Evolutionary conservation across 169 alveolate species (phyloP), one percentile per base, ranked within the genome.

Genomic region (Toxoplasma gondii): DNA sequence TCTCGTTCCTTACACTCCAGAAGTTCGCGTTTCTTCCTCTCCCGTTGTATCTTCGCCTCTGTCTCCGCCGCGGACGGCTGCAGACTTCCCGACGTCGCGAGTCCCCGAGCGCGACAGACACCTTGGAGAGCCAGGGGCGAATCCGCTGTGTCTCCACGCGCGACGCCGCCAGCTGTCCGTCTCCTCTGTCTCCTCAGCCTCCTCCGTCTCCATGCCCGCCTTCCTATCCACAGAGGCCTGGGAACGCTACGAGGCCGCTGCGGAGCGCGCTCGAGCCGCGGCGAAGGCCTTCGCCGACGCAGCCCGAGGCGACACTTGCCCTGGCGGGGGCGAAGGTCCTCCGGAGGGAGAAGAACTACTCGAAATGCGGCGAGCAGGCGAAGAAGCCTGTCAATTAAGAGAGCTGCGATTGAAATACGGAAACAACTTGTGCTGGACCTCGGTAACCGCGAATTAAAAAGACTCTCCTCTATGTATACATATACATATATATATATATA

Each of bases 371-470:
- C 36, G 31, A 29, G 41, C 38, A 22, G 82, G 82, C 38, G 82
- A 22, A 7, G 82, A 12, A 5, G 82, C 82, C 12, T 69, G 82
- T 34, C 9, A 12, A 17, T 24, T 69, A n/a, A 17, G 82, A 17
- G 82, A 69, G 38, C 82, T 69, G 5, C 31, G 38, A 24, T 34
- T 69, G 31, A 22, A 69, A 22, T 69, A 69, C 82, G 82, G 41
- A 12, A 69, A 69, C 82, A 69, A 69, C 82, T 34, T 69, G 38
- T 69, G 82, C 82, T 69, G 82, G 82, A 69, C 31, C 38, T n/a
- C 82, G 82, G 82, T 69, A 22, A 22, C 27, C 67, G 67, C 9
- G 67, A 19, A 53, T 7, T 58, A 58, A 16, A 58, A 17, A 58
- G 16, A 24, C 24, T 17, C 24, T 17, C 24, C 16, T 58, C 16